Base-by-base conservation (phyloP, 768 basidiomycete genomes). In the Phlebiopsis flavidoalba region DNA sequence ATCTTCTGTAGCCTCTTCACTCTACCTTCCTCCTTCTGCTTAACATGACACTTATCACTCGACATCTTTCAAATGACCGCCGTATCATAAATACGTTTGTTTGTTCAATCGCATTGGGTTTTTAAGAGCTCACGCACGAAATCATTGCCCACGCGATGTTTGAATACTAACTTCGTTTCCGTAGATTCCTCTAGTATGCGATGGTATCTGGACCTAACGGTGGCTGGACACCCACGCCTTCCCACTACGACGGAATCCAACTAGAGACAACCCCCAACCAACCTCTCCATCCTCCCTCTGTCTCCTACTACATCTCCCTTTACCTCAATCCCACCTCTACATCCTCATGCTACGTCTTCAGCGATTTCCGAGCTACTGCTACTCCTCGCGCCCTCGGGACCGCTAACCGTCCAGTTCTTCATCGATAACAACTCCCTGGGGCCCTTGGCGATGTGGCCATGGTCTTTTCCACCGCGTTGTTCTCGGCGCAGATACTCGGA, bases 141-240 rank as follows among this genome's bases (percentile, higher is more conserved):
- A 17, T 10, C 40, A 43, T 10, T 2, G 40, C 40, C 2, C 40
- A 17, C 40, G 14, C 11, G 40, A 10, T 5, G 10, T 12, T 24
- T 22, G 50, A 8, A 37, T 55, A 59, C 60, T 63, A 53, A 40
- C 35, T 50, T 19, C 63, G 5, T 46, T 26, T 36, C 53, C 60
- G 7, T 58, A 92, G 90, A 91, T 93, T 65, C 91, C 91, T 33
- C 76, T 93, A 33, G 87, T 49, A 73, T 84, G n/a, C 2, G 66
- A 78, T 59, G 76, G 77, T 35, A 77, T 83, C 10, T 93, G 85
- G 81, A 84, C 82, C 12, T 93, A 82, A n/a, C 66, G 91, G 91
- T 64, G 91, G 91, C 37, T 75, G 83, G n/a, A 83, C 87, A 37
- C 74, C 85, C 35, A 88, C 89, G 47, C 55, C 66, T 24, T 36